Evolutionary conservation across 768 basidiomycete species (phyloP), one percentile per base, ranked within the genome.

Genomic region (Mycena epipterygia): DNA sequence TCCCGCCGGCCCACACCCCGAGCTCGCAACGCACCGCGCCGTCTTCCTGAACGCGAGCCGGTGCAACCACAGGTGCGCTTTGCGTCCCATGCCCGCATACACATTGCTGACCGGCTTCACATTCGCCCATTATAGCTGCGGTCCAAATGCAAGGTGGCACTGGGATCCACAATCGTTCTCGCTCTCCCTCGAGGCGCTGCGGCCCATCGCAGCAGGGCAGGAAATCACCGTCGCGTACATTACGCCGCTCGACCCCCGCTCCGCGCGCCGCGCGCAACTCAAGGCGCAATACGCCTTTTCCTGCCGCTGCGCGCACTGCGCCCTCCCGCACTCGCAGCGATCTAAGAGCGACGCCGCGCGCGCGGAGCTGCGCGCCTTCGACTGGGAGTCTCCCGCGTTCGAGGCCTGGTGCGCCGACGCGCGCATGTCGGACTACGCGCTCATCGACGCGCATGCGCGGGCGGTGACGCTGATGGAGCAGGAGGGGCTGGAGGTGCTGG

Each of bases 211-310:
- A 8, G 55, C 68, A 2, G 81, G 80, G 16, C 80, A 83, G 29
- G 83, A 85, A 72, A 82, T 85, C 64, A 83, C 83, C 4, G 79
- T 85, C 27, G 61, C 78, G 0, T 85, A 84, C 71, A 75, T 79
- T 25, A 49, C 79, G 1, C 76, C 77, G 2, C 69, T 75, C 2
- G 71, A 27, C 52, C 67, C 12, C 68, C 72, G 23, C 78, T 80
- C 12, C 72, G 74, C 29, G 60, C 67, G 30, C 33, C 61, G 23
- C 30, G 58, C 41, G 7, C 41, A 42, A 39, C 76, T 85, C 2
- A 70, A 64, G 7, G 37, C 51, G 4, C 59, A 59, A 46, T 84
- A 81, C 73, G 72, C 69, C 30, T 84, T 84, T 72, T 64, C 77
- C 11, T 85, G 84, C 68, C 39, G 23, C 16, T 85, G 84, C 70